A percentile compares a stretch with the other conserved stretches of the same genome.
phyloP scores from a whole-genome alignment of 306 rosid species.

The Luffa acutangula region DNA sequence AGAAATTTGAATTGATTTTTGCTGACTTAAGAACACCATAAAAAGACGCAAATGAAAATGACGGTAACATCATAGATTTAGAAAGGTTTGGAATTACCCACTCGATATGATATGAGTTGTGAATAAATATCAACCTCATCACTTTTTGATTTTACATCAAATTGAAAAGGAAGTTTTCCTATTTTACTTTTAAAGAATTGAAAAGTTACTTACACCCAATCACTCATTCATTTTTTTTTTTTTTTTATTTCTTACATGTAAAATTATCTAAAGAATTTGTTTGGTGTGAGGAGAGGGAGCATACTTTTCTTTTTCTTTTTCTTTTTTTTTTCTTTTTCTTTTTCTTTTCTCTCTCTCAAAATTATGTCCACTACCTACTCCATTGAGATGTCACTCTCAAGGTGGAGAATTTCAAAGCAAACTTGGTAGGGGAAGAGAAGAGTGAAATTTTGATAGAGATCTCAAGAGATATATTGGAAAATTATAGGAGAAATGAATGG shows the following conservation, averaged over 20 bases:
- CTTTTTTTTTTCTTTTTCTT: background rate
- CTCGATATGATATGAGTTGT: background rate
- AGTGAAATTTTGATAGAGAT: background rate
- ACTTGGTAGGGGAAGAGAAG: background rate
- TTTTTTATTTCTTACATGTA: background rate
- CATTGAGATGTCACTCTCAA: conserved; percentile 1
- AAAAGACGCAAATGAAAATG: background rate
- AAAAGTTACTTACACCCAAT: background rate
- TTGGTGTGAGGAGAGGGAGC: conserved; percentile 4
- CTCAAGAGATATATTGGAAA: background rate
- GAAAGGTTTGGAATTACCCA: background rate
- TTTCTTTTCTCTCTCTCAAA: background rate
- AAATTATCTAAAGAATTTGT: background rate
- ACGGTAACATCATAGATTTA: background rate
- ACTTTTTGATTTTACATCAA: background rate
- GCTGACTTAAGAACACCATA: background rate
- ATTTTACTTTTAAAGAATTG: background rate
- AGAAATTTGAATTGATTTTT: background rate
- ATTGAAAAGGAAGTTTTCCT: background rate
- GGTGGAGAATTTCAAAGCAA: background rate
- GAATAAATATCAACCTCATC: background rate
- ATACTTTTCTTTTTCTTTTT: background rate
- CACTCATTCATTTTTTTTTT: background rate
- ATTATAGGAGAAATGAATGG: background rate
- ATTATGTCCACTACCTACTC: background rate